Base-by-base conservation (phyloP, 2,329 filamentous ascomycete genomes). In the Penicillium sp. region DNA sequence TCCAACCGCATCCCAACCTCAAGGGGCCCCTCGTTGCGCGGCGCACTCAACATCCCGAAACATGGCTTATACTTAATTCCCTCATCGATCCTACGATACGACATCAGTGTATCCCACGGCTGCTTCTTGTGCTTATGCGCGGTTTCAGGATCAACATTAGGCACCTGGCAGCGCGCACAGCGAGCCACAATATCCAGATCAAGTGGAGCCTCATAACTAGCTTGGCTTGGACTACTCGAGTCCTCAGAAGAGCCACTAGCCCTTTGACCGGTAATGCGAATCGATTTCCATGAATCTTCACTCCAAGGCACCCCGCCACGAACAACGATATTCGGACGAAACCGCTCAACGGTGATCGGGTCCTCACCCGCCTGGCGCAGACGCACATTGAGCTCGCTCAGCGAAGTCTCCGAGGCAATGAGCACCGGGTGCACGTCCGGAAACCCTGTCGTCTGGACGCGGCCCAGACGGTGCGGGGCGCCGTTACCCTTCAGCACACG, bases 1-100 rank as follows among this genome's bases (percentile, higher is more conserved):
- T 84, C 80, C 55, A 87, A 71, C 62, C 69, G 76, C 78, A 83
- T 84, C 0, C 84, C 84, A 10, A 87, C 79, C 53, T 76, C 75
- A 9, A 87, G 64, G 44, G 73, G 66, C 0, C 82, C 83, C 58
- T 84, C 80, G 40, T 73, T 75, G 56, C 79, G 75, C 14, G 85
- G 84, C 48, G 82, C 81, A 65, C 82, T 81, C 63, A 87, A 67
- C 85, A 87, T 87, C 1, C 84, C 84, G 74, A 86, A 87, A 61
- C 84, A 86, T 38, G 84, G 84, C 72, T 87, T 87, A 59, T 76
- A 86, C 70, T 78, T 85, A 26, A 83, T 77, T 0, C 84, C 84
- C 61, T 79, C 73, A 64, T 87, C 84, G 5, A 86, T 75, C 27
- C 83, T 69, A 8, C 84, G 72, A 68, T 84, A 86, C 62, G 80